Base-by-base conservation (phyloP, 495 filamentous ascomycete genomes). In the Cercophora samala region DNA sequence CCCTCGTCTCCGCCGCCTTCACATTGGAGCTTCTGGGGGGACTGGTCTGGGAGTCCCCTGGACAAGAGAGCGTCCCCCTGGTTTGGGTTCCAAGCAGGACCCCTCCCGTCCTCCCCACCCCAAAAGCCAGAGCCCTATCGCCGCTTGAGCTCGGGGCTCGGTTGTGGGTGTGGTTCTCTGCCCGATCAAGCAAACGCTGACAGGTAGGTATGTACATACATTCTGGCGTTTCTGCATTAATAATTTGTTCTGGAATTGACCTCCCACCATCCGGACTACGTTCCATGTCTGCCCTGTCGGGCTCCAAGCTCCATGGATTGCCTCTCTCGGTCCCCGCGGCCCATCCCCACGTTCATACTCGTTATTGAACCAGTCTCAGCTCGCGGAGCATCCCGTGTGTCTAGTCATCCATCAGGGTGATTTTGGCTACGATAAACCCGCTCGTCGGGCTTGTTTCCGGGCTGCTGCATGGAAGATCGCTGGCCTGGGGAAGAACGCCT, bases 351-450 rank as follows among this genome's bases (percentile, higher is more conserved):
- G 32, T 37, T 13, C 26, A 8, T 62, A 23, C 29, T 62, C 60
- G 60, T 62, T 62, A 9, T 62, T 46, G 25, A 23, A 15, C 60
- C 60, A 62, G 60, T 62, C 11, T 24, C 29, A 62, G 60, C 18
- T 1, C 29, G 25, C 1, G 24, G 29, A 62, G 60, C 24, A 46
- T 46, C 15, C 60, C 60, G 22, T 26, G 3, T 29, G 17, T 29
- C 37, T 21, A 26, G 19, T 29, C 58, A 60, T 60, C 24, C 9
- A 60, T 60, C 21, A 13, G 23, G 24, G 29, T 46, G 37, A 46
- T 46, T 9, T 46, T 46, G 37, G 37, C 37, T 17, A 17, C 37
- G 37, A 46, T 11, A 46, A 8, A 46, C 37, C 1, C 37, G 5
- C 37, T 18, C 11, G 37, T 9, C 3, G 37, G 37, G 37, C 37